Base-by-base conservation (phyloP, 2,329 filamentous ascomycete genomes). In the Colletotrichum orbiculare region DNA sequence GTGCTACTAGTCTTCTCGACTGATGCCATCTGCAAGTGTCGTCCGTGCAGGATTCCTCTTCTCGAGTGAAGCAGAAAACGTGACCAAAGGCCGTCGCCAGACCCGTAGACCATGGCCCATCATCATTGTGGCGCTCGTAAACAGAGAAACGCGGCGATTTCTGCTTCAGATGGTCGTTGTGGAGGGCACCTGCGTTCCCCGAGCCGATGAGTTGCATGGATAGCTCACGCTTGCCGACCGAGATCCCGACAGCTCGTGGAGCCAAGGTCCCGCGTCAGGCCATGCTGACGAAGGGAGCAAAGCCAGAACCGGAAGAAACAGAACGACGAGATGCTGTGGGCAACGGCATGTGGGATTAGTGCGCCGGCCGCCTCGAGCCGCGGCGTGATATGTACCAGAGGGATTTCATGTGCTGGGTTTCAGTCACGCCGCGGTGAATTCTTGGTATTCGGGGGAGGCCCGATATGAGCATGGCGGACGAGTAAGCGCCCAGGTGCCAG, bases 381-480 rank as follows among this genome's bases (percentile, higher is more conserved):
- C 33, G 42, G 63, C 58, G 25, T 53, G 52, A 57, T 53, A 38
- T 63, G 63, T 62, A 47, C 52, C 58, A 63, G 58, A 56, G 58
- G 42, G 37, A 66, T 63, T 53, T 63, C 52, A 47, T 66, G 58
- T 63, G 47, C 8, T 47, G 41, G 47, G 58, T 62, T 66, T 66
- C 50, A 62, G 58, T 57, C 15, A 48, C 15, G 37, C 58, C 42
- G 47, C 33, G 52, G 58, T 39, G 58, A 57, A 49, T 25, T 9
- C 41, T 37, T 41, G 47, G n/a, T 15, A 42, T 47, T 66, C 52
- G 58, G 63, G 13, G 52, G 17, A 45, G 15, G 42, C 47, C 52
- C 58, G 59, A 48, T 15, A 5, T 12, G n/a, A 8, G 33, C 47
- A 17, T 41, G 46, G 25, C 9, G 34, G 33, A 34, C 47, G 41